phyloP scores from a whole-genome alignment of 805 yeast genomes.

The Barnettozyma wickerhamii region DNA sequence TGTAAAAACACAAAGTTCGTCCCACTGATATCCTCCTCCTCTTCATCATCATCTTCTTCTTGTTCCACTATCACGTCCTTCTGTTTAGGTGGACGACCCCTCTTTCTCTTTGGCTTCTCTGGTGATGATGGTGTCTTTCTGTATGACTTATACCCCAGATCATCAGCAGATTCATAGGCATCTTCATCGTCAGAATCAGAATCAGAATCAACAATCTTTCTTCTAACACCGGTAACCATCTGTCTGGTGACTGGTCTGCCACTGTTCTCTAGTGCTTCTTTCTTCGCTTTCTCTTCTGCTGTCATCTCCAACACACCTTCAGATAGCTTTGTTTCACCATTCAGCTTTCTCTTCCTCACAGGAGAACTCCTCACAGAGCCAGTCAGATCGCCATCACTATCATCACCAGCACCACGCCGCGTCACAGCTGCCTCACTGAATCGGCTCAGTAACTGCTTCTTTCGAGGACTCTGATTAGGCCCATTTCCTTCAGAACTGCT shows the following conservation, averaged over 20 bases:
- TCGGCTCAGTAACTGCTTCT: not conserved
- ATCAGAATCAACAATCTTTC: slow-evolving; percentile 1
- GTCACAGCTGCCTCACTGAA: not conserved
- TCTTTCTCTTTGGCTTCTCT: not conserved
- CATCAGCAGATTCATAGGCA: not conserved
- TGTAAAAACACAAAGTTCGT: slow-evolving; percentile 11
- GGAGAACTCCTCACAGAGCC: not conserved
- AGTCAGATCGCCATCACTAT: no score
- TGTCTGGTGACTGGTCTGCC: not conserved
- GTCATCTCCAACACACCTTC: slow-evolving; percentile 1
- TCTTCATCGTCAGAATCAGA: slow-evolving; percentile 2
- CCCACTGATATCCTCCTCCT: not conserved
- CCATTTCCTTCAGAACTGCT: no score
- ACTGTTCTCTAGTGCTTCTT: not conserved
- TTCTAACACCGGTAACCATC: not conserved
- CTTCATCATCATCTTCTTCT: slow-evolving; percentile 3
- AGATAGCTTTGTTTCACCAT: no score
- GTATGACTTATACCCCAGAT: not conserved
- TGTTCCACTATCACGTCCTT: not conserved
- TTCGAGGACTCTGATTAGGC: no score
- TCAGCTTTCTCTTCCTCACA: no score
- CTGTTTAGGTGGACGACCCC: not conserved
- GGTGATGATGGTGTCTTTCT: slow-evolving; percentile 1
- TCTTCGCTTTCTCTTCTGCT: not conserved
- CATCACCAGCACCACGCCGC: no score